phyloP scores from a whole-genome alignment of 2,329 filamentous ascomycete genomes.

The Chrysosporium queenslandicum region DNA sequence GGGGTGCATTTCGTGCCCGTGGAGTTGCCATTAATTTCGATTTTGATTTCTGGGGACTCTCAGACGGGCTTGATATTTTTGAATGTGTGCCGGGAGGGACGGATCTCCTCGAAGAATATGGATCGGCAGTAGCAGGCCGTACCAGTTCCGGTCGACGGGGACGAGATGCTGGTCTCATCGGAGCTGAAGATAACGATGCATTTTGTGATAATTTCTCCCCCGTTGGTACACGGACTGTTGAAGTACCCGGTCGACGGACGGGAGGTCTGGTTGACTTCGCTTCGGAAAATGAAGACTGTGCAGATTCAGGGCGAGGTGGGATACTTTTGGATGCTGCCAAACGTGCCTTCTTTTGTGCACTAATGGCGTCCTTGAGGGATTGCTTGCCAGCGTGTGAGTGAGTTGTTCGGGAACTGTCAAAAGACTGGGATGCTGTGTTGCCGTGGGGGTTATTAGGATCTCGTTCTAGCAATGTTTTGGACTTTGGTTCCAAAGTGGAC shows the following conservation, averaged over 20 bases:
- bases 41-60: conserved; percentile 19
- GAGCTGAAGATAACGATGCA: conserved; percentile 46
- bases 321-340: conserved; percentile 34
- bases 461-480: conserved; percentile 69
- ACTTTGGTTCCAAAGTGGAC: conserved; percentile 63
- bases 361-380: conserved; percentile 70
- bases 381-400: conserved; percentile 37
- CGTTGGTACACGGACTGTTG: conserved; percentile 29
- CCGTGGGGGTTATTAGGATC: conserved; percentile 61
- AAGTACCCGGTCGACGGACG: conserved; percentile 24
- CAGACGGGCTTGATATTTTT: conserved; percentile 24
- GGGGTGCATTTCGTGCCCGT: conserved; percentile 24
- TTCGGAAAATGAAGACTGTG: conserved; percentile 44
- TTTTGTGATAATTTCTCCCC: conserved; percentile 26
- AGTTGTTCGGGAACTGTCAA: conserved; percentile 3
- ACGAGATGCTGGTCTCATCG: conserved; percentile 42
- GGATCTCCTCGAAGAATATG: conserved; percentile 35
- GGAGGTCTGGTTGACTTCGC: conserved; percentile 32
- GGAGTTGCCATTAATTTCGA: conserved; percentile 25
- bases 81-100: conserved; percentile 16
- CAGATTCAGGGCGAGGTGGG: conserved; percentile 48
- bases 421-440: conserved; percentile 13
- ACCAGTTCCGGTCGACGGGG: conserved; percentile 30
- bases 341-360: conserved; percentile 62
- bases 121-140: conserved; percentile 46